Conservation (phyloP, 2,329 filamentous ascomycete genomes). For the Aspergillus terreus region DNA sequence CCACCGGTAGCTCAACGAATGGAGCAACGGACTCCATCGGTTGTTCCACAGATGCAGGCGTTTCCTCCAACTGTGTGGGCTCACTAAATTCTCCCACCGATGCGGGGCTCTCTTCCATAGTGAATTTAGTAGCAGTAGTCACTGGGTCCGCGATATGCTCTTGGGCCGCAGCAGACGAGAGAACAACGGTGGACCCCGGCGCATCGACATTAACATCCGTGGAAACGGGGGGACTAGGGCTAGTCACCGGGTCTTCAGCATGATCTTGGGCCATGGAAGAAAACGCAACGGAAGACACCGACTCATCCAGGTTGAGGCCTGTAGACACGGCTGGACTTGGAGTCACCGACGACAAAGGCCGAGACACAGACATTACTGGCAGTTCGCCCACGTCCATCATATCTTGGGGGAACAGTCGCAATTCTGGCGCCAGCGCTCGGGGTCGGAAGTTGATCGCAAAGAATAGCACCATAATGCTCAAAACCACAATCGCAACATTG, state of each 20-base stretch:
- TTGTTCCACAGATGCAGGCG: too few species aligned
- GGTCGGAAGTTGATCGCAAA: conserved; percentile 26
- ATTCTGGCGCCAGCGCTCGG: conserved; percentile 1
- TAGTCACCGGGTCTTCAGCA: too few species aligned
- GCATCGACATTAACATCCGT: too few species aligned
- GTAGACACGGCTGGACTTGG: background rate
- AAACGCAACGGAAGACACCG: background rate
- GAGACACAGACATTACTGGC: conserved; percentile 4
- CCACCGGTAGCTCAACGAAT: background rate
- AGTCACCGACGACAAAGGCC: conserved; percentile 1
- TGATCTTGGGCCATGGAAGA: background rate
- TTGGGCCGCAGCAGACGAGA: too few species aligned
- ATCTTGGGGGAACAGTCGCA: conserved; percentile 16
- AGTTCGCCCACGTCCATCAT: conserved; percentile 5
- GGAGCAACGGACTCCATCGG: too few species aligned
- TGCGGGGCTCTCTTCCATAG: too few species aligned
- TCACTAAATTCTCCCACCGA: too few species aligned
- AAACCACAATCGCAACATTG: conserved; percentile 49
- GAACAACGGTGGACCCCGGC: too few species aligned
- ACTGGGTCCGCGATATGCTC: too few species aligned
- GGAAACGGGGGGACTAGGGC: too few species aligned
- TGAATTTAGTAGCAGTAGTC: too few species aligned
- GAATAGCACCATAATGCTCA: conserved; percentile 43
- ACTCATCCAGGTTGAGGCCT: background rate
- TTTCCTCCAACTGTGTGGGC: too few species aligned